Evolutionary conservation across 495 filamentous ascomycete species (phyloP).

Genomic region (Trichocladium uniseriatum): DNA sequence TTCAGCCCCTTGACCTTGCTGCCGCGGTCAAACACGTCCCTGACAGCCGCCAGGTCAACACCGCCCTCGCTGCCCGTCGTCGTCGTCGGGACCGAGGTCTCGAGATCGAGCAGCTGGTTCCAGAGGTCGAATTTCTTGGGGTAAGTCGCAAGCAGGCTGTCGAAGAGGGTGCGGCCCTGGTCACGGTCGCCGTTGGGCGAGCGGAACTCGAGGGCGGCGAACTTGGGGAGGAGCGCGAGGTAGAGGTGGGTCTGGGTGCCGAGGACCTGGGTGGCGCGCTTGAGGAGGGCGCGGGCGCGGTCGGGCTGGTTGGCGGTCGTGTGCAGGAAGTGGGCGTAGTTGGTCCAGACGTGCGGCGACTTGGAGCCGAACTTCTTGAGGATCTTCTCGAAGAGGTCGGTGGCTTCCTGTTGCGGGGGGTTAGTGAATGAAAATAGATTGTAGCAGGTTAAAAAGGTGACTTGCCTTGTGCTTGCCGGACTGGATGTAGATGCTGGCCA

Average conservation of each 20-base stretch:
- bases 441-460: neutral
- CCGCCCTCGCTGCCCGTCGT: neutral
- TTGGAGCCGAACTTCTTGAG: conserved; percentile 79
- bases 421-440: conserved; percentile 13
- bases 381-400: conserved; percentile 74
- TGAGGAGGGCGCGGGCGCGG: conserved; percentile 68
- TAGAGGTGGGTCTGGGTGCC: conserved; percentile 47
- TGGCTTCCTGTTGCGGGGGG: conserved; percentile 62
- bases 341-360: conserved; percentile 73
- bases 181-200: conserved; percentile 76
- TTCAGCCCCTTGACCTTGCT: conserved; percentile 58
- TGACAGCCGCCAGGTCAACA: conserved; percentile 48
- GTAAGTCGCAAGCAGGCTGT: conserved; percentile 72
- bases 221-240: conserved; percentile 70
- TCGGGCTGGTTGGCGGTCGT: conserved; percentile 55
- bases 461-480: conserved; percentile 65
- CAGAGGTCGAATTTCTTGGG: conserved; percentile 85
- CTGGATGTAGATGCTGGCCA: conserved; percentile 91
- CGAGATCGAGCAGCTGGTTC: conserved; percentile 83
- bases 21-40: conserved; percentile 75
- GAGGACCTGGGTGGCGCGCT: conserved; percentile 78
- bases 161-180: conserved; percentile 89
- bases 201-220: conserved; percentile 84
- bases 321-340: conserved; percentile 90
- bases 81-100: conserved; percentile 39